Evolutionary conservation across 2,329 filamentous ascomycete species (phyloP), one percentile per base, ranked within the genome.

Genomic region (Colletotrichum lindemuthianum): DNA sequence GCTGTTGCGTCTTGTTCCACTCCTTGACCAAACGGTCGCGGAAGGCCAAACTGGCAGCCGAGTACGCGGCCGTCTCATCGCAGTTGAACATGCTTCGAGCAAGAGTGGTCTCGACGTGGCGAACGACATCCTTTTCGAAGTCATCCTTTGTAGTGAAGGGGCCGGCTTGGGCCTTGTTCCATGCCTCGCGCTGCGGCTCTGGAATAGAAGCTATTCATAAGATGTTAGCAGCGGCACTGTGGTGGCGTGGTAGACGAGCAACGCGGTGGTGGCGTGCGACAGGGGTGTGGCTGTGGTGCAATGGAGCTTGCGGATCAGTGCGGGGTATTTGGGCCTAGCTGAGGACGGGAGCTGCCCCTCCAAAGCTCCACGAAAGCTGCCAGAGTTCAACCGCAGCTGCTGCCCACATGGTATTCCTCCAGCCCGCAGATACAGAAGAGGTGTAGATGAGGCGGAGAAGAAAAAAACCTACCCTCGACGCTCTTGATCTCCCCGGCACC

Each of bases 1-100:
- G 90, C 82, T 99, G 96, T 82, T 99, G 96, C 50, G 96, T 99
- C 80, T 90, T 93, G 82, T 98, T 99, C 96, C 96, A 99, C 71
- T 97, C 93, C 68, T 96, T 90, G 73, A 99, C 90, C 75, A 99
- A 84, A 56, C 93, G 90, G 77, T 99, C 95, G 73, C 96, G 88
- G 80, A 99, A 95, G 33, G 96, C 95, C 72, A 99, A 82, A 69
- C 93, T 92, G 47, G 94, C 93, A 69, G 95, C 96, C 8, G 92
- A 88, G 78, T 99, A 99, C 37, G 94, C 93, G 57, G 96, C 96
- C 59, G 87, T 86, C 80, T 99, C 96, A 82, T 99, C 94, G 80
- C 96, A 99, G 80, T 99, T 99, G 87, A 95, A 98, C 77, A 99
- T 88, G 74, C 94, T 97, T 66, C 96, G 92, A 67, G 96, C 96